Conservation (phyloP, 345 rosid species). For the Rhodamnia rubescens region DNA sequence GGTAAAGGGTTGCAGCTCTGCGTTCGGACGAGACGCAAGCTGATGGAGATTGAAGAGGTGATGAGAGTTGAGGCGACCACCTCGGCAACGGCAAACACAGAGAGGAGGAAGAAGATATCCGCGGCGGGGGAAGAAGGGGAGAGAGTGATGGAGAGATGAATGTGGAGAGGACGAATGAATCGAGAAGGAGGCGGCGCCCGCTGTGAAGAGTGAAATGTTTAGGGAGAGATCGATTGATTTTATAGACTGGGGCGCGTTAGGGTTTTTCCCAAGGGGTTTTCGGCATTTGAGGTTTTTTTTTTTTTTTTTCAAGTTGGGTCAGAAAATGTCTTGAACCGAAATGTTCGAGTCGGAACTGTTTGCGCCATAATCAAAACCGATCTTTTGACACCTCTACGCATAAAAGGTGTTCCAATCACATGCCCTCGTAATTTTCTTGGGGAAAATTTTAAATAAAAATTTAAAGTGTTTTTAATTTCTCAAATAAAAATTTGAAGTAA, state of each 20-base stretch:
- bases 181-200: not conserved
- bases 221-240: not conserved
- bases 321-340: not conserved
- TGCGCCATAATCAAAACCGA: not conserved
- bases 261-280: not conserved
- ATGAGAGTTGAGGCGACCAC: too few species aligned
- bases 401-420: too few species aligned
- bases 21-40: not conserved
- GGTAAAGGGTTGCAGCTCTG: conserved; percentile 41
- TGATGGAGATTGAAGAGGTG: not conserved
- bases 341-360: not conserved
- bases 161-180: not conserved
- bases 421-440: too few species aligned
- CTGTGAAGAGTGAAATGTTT: not conserved
- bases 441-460: too few species aligned
- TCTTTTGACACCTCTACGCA: not conserved
- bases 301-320: not conserved
- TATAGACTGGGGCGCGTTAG: not conserved
- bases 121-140: too few species aligned
- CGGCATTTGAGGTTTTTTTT: not conserved
- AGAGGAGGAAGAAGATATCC: not conserved
- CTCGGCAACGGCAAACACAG: too few species aligned
- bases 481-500: too few species aligned
- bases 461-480: too few species aligned
- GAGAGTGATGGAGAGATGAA: not conserved